These are phyloP conservation scores for Termitomyces sp. DNA, from an alignment of 768 basidiomycete genomes.

Conservation along the genomic window DNA sequence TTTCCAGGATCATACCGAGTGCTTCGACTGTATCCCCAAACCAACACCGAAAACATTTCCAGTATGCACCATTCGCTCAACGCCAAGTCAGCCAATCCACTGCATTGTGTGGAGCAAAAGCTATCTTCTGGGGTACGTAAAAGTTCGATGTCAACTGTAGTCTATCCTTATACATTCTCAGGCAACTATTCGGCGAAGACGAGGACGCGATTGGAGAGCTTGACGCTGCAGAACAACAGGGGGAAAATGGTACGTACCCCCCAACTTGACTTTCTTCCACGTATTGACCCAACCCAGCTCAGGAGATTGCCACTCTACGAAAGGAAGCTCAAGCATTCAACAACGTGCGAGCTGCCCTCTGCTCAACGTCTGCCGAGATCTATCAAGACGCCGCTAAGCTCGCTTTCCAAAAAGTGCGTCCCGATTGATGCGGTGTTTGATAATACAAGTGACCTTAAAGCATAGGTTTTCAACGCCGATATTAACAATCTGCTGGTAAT, in stretches of 20 bases:
- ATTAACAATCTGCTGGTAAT: constrained; percentile 87
- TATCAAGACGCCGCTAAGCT: constrained; percentile 54
- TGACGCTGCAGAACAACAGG: constrained; percentile 88
- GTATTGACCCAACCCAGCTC: constrained; percentile 42
- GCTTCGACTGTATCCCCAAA: constrained; percentile 95
- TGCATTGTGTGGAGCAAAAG: constrained; percentile 99
- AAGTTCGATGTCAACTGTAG: neutral
- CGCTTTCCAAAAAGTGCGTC: constrained; percentile 79
- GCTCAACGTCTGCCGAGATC: constrained; percentile 30
- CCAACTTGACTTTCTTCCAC: neutral
- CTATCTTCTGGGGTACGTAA: constrained; percentile 83
- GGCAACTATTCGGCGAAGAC: constrained; percentile 94
- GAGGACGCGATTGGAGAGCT: constrained; percentile 79
- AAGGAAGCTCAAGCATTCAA: constrained; percentile 89
- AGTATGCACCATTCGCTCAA: constrained; percentile 96
- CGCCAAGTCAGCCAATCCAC: constrained; percentile 95
- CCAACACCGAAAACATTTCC: constrained; percentile 93
- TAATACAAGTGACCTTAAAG: neutral
- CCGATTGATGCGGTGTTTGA: neutral
- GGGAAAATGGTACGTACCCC: constrained; percentile 76
- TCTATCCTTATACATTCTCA: constrained; percentile 24
- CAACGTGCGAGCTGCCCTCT: constrained; percentile 70
- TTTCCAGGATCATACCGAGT: constrained; percentile 79
- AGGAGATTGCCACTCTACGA: constrained; percentile 86
- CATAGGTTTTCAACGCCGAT: constrained; percentile 83